phyloP scores from a whole-genome alignment of 176 grass and related monocot genomes.

The Raddia guianensis region DNA sequence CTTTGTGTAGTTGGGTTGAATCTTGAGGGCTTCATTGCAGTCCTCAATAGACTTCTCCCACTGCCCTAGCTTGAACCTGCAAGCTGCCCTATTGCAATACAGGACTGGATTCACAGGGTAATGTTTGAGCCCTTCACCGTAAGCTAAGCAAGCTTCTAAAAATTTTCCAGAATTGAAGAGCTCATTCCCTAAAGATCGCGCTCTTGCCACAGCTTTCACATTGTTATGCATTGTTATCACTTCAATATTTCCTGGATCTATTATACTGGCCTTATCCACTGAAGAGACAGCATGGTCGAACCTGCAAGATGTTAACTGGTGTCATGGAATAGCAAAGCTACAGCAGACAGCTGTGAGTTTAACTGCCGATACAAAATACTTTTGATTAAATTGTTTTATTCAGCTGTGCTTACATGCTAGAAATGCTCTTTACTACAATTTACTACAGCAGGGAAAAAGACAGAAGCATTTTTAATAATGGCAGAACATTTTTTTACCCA shows the following conservation, averaged over 20 bases:
- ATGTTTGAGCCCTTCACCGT: conserved; percentile 84
- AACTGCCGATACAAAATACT: conserved; percentile 36
- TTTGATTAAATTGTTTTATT: conserved; percentile 22
- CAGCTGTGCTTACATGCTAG: conserved; percentile 20
- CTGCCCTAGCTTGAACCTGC: conserved; percentile 78
- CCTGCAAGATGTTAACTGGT: conserved; percentile 54
- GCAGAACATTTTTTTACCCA: background rate
- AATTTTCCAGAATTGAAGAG: conserved; percentile 87
- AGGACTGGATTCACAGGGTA: conserved; percentile 83
- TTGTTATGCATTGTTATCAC: conserved; percentile 60
- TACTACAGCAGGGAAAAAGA: background rate
- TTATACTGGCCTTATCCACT: conserved; percentile 70
- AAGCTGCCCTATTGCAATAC: conserved; percentile 95
- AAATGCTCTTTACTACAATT: conserved; percentile 6
- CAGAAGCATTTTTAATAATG: background rate
- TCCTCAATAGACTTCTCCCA: conserved; percentile 95
- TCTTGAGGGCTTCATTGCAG: conserved; percentile 90
- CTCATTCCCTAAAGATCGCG: conserved; percentile 83
- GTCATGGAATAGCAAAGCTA: conserved; percentile 32
- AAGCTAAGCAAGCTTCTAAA: conserved; percentile 78
- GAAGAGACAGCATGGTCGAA: conserved; percentile 80
- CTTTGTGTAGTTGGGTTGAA: conserved; percentile 92
- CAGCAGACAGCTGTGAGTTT: background rate
- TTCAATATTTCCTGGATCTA: conserved; percentile 70
- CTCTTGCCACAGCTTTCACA: conserved; percentile 70